Evolutionary conservation across 352 stramenopile species (phyloP).

Genomic region (Globisporangium sylvaticum): DNA sequence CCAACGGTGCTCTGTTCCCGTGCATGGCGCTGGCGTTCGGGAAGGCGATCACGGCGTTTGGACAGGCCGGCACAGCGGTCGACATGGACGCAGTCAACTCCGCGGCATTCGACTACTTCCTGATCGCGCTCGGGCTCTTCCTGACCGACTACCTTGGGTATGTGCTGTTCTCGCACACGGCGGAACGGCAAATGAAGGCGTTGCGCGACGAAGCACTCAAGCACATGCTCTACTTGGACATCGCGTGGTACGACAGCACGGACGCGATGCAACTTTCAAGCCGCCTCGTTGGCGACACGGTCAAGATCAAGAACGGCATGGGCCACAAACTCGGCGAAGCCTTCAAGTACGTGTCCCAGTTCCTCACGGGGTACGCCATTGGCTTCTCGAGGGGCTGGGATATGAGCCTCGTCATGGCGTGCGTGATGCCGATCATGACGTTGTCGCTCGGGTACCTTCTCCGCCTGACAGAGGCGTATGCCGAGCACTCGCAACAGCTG

Average conservation of each 20-base stretch:
- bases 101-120: conserved; percentile 23
- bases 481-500: conserved; percentile 30
- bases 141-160: conserved; percentile 27
- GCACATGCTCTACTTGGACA: conserved; percentile 50
- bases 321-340: conserved; percentile 45
- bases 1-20: conserved; percentile 44
- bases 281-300: conserved; percentile 38
- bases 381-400: conserved; percentile 44
- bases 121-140: conserved; percentile 33
- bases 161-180: conserved; percentile 21
- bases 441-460: conserved; percentile 34
- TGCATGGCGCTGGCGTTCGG: conserved; percentile 52
- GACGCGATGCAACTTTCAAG: conserved; percentile 41
- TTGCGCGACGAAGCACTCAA: conserved; percentile 26
- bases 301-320: conserved; percentile 61
- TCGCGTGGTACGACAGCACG: conserved; percentile 45
- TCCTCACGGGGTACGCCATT: conserved; percentile 37
- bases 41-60: conserved; percentile 34
- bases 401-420: conserved; percentile 39
- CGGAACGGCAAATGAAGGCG: conserved; percentile 44
- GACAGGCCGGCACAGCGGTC: conserved; percentile 5
- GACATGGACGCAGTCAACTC: conserved; percentile 25
- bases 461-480: conserved; percentile 11
- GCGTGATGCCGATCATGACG: conserved; percentile 37
- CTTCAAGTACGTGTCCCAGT: conserved; percentile 31